Evolutionary conservation across 345 rosid species (phyloP).

Genomic region (Sapria himalayana): DNA sequence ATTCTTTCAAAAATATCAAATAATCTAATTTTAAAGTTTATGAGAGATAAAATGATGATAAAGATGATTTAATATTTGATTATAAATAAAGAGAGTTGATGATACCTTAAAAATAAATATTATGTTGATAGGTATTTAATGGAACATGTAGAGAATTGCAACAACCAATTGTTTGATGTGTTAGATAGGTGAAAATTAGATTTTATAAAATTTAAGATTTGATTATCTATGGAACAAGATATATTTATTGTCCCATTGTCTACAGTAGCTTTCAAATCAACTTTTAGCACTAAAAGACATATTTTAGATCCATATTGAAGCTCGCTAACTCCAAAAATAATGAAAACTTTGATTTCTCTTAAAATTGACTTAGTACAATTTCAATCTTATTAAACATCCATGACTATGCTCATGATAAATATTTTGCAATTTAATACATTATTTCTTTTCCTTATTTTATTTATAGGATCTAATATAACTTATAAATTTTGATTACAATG

Average conservation of each 20-base stretch:
- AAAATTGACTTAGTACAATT: conserved; percentile 11
- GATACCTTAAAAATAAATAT: too few species aligned
- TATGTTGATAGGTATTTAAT: too few species aligned
- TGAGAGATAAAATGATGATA: conserved; percentile 8
- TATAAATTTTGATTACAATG: too few species aligned
- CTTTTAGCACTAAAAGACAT: conserved; percentile 6
- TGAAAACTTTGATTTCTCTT: conserved; percentile 10
- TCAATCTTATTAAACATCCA: too few species aligned
- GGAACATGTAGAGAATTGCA: conserved; percentile 12
- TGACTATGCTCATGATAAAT: too few species aligned
- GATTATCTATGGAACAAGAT: conserved; percentile 11
- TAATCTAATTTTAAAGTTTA: too few species aligned
- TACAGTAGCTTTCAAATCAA: conserved; percentile 7
- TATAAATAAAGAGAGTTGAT: too few species aligned
- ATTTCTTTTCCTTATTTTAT: too few species aligned
- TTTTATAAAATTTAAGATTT: conserved; percentile 10
- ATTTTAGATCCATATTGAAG: conserved; percentile 7
- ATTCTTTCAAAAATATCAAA: too few species aligned
- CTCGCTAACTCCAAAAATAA: conserved; percentile 11
- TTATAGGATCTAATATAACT: too few species aligned
- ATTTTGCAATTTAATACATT: too few species aligned
- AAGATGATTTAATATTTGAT: too few species aligned
- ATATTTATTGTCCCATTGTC: conserved; percentile 12
- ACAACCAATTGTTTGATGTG: conserved; percentile 12
- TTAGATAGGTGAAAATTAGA: conserved; percentile 9